Evolutionary conservation across 108 stramenopile genomes (phyloP).

Genomic region (Chaetoceros tenuissimus): DNA sequence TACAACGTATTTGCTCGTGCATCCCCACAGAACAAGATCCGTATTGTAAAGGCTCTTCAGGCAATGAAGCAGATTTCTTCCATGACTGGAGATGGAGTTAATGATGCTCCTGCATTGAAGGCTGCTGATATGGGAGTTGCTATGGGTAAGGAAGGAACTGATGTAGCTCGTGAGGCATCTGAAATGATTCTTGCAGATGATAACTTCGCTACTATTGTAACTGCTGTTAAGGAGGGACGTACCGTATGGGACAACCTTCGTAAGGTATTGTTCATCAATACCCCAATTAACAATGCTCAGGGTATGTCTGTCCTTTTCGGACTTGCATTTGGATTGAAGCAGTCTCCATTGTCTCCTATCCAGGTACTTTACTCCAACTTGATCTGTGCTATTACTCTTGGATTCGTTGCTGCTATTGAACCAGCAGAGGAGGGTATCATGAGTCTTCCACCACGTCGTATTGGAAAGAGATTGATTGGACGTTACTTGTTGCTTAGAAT

Average conservation of each 20-base stretch:
- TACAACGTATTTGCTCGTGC: conserved; percentile 88
- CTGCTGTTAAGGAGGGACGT: conserved; percentile 66
- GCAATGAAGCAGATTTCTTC: conserved; percentile 81
- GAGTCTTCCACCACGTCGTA: conserved; percentile 64
- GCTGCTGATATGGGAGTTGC: conserved; percentile 98
- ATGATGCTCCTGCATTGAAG: conserved; percentile 97
- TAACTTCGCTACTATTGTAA: conserved; percentile 94
- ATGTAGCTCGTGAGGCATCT: conserved; percentile 93
- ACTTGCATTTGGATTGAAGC: conserved; percentile 45
- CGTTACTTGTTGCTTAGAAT: conserved; percentile 77
- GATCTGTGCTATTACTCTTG: conserved; percentile 82
- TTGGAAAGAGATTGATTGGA: conserved; percentile 82
- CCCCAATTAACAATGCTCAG: conserved; percentile 84
- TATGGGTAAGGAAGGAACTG: conserved; percentile 97
- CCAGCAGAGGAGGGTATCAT: conserved; percentile 85
- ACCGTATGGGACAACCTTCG: conserved; percentile 86
- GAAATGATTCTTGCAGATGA: conserved; percentile 97
- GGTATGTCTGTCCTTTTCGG: conserved; percentile 75
- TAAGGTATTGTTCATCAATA: conserved; percentile 76
- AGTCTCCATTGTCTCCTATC: conserved; percentile 58
- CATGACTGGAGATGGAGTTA: conserved; percentile 99
- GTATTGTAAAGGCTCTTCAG: conserved; percentile 91
- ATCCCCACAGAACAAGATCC: conserved; percentile 81
- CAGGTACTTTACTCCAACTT: conserved; percentile 84
- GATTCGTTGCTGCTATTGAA: conserved; percentile 75